Evolutionary conservation across 805 yeast species (phyloP), one percentile per base, ranked within the genome.

Genomic region (Yamadazyma sp.): DNA sequence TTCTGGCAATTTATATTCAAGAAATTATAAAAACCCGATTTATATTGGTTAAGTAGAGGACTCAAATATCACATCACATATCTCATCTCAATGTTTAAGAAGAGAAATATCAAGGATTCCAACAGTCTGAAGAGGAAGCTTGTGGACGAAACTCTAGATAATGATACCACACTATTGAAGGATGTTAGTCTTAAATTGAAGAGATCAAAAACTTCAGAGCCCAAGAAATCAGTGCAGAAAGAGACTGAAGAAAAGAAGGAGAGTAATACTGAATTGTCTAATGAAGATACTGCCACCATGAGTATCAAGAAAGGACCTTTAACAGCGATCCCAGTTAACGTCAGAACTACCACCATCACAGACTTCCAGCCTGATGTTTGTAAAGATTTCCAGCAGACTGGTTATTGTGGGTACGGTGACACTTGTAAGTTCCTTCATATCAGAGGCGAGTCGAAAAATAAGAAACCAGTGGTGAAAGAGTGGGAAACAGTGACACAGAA

Each of bases 381-480:
- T 55, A 93, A 91, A 52, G 98, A 93, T 57, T 93, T 75, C 57
- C 74, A 78, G 39, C 84, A 82, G 47, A 89, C 94, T 0, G 99
- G 98, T 0, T 89, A 79, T 53, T 93, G 98, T 69, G 97, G 97
- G 5, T 93, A 82, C 55, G 99, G 99, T 7, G 98, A 93, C 49
- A 82, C 93, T 23, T 93, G 99, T 65, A 93, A 93, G 62, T 93
- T 93, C 56, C 56, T 91, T 23, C 99, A 93, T 55, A 76, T 86
- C 11, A 64, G 99, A 58, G 97, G 86, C 47, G 95, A 86, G 51
- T 83, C 80, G 60, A 75, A 71, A 36, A 80, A 80, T 30, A 85
- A 81, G 20, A 77, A 80, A 76, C 78, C 81, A 39, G 55, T 81
- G 5, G 55, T 71, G 18, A 69, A 69, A 39, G 94, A 86, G 29